Base-by-base conservation (phyloP, 2,329 filamentous ascomycete genomes). In the Fusarium mundagurra region DNA sequence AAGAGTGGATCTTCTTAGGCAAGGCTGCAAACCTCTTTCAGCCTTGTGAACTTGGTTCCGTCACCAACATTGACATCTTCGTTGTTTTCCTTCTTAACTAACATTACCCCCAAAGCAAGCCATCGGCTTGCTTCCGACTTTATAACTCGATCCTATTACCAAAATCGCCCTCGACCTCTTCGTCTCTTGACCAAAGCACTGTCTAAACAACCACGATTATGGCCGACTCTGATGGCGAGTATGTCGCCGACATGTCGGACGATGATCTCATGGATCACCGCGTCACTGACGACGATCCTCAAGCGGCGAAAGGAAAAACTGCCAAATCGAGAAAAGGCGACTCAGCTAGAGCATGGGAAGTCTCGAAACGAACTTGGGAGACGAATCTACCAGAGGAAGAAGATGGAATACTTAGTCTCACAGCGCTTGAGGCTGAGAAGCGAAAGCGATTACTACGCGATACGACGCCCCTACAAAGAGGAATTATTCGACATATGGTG, bases 401-500 rank as follows among this genome's bases (percentile, higher is more conserved):
- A 47, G 94, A 97, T 83, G 94, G 93, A 51, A 92, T 91, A 65
- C 90, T 97, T 75, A 92, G 91, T 65, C 90, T 97, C 45, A 91
- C 94, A 73, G 92, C 92, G 29, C 88, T 95, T 55, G 94, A 97
- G 82, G 94, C 94, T 29, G 91, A 93, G 81, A 97, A 97, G 86
- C 91, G 95, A 68, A 84, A 83, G 76, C 94, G 95, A 77, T 85
- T 98, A 70, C 88, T 97, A 70, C 93, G 94, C 82, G 96, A 99
- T 82, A 98, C 96, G 34, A 98, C 96, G 54, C 96, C 96, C 18
- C 87, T 99, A 62, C 96, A 99, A 84, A 91, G 96, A 77, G 96
- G 96, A 71, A 99, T 99, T 79, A 99, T 99, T 83, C 92, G 96
- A n/a, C 96, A 99, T 83, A 85, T 98, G 57, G 91, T 98, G 64